Base-by-base conservation (phyloP, 495 filamentous ascomycete genomes). In the Penicillium alfredii region DNA sequence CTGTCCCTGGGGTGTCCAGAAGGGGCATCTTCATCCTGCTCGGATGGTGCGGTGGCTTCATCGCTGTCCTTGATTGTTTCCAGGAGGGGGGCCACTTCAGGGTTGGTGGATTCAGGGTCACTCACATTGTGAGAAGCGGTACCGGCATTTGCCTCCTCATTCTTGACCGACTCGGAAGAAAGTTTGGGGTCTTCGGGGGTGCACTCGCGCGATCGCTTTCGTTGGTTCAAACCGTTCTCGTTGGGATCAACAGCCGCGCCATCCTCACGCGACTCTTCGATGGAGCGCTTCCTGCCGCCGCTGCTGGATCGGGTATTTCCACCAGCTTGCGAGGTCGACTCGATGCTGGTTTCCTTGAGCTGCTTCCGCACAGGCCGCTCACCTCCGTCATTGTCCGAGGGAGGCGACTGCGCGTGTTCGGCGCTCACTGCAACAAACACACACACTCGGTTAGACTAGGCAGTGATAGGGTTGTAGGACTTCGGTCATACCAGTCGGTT, bases 291-390 rank as follows among this genome's bases (percentile, higher is more conserved):
- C 27, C 74, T 56, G 8, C 72, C 69, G 23, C 66, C 49, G 27
- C 47, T 58, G 38, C 42, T 64, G n/a, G 16, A 31, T 12, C 50
- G 43, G 38, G 45, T 52, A n/a, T 34, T 43, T 10, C 41, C 35
- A 9, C 38, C 35, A 4, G 36, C 41, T 39, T 49, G 26, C 9
- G 61, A 43, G 10, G 58, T 52, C 14, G 63, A 60, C 7, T 64
- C 70, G 41, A 83, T 74, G 4, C 71, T 68, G 4, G 79, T 77
- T 48, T 80, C 68, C 55, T 77, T 75, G 28, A 83, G 53, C 48
- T 81, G 73, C 44, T 77, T 71, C 33, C 79, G 66, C 27, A 78
- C 74, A 7, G 73, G 74, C 38, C 70, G 67, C 47, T 78, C 75
- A 44, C 73, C 63, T 25, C 61, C 50, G 18, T 73, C 69, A 34